Evolutionary conservation across 108 stramenopile species (phyloP).

Genomic region (Aureococcus anophagefferens): DNA sequence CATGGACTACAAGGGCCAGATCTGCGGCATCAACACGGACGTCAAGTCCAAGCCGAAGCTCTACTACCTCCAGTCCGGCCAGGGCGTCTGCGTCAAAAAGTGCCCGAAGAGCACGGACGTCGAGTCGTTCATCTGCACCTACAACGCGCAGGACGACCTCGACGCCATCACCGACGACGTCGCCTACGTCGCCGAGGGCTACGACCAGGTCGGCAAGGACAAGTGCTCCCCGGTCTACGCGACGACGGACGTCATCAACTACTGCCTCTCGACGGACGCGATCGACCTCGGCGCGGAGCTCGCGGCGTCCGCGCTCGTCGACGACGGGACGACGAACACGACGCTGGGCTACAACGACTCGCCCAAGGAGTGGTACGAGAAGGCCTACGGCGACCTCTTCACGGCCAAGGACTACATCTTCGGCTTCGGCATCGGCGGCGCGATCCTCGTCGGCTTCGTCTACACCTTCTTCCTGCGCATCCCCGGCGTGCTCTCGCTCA

Average conservation of each 20-base stretch:
- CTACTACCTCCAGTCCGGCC: conserved; percentile 19
- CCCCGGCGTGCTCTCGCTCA: conserved; percentile 9
- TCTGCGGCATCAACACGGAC: conserved; percentile 31
- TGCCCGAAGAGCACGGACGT: conserved; percentile 29
- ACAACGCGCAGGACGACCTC: conserved; percentile 3
- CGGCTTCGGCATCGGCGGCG: conserved; percentile 36
- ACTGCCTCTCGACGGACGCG: conserved; percentile 26
- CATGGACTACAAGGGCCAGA: conserved; percentile 40
- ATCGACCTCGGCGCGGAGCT: conserved; percentile 1
- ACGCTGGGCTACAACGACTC: conserved; percentile 10
- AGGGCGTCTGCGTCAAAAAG: conserved; percentile 18
- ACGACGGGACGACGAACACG: background rate
- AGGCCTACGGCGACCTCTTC: conserved; percentile 32
- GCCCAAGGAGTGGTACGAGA: conserved; percentile 15
- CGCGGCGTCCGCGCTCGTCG: background rate
- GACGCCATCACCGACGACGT: background rate
- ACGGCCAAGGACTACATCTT: conserved; percentile 21
- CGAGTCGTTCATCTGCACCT: conserved; percentile 20
- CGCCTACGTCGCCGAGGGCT: background rate
- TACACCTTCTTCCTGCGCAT: conserved; percentile 21
- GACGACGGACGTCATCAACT: conserved; percentile 26
- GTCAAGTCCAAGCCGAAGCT: conserved; percentile 19
- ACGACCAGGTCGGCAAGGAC: background rate
- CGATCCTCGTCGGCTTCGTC: conserved; percentile 21
- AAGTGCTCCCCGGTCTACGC: background rate